Conservation (phyloP, 2,329 filamentous ascomycete genomes). For the Diaporthe capsici region DNA sequence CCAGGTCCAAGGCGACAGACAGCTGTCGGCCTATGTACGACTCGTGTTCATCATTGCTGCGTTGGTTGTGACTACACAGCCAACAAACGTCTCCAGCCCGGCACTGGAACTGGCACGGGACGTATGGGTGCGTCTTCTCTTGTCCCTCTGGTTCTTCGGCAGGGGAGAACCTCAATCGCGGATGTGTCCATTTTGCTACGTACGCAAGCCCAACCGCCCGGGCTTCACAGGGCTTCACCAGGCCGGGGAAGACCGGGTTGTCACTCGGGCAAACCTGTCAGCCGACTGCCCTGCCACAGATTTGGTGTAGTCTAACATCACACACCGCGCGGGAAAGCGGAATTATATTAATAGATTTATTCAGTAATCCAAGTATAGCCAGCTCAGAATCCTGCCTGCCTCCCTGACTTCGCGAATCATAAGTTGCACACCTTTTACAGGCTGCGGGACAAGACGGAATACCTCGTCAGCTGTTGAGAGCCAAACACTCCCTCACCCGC, state of each 20-base stretch:
- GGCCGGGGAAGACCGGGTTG: conserved; percentile 1
- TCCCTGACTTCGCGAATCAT: neutral
- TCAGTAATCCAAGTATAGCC: neutral
- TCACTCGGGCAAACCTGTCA: neutral
- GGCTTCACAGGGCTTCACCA: neutral
- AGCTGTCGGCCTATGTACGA: too few species aligned
- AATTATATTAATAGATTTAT: neutral
- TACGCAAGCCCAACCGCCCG: neutral
- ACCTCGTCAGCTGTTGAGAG: neutral
- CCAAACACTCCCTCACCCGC: neutral
- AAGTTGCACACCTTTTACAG: neutral
- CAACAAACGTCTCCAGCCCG: neutral
- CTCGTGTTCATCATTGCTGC: too few species aligned
- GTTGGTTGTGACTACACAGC: neutral
- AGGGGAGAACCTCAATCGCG: neutral
- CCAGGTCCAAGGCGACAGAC: neutral
- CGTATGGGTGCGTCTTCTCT: too few species aligned
- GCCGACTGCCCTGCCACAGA: neutral
- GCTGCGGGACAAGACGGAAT: neutral
- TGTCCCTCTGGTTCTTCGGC: neutral
- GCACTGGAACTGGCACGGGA: neutral
- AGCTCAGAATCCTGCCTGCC: neutral
- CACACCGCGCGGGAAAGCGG: neutral
- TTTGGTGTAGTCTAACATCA: neutral
- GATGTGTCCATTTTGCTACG: neutral